Base-by-base conservation (phyloP, 148 eudicot genomes). In the Amaranthus palmeri region DNA sequence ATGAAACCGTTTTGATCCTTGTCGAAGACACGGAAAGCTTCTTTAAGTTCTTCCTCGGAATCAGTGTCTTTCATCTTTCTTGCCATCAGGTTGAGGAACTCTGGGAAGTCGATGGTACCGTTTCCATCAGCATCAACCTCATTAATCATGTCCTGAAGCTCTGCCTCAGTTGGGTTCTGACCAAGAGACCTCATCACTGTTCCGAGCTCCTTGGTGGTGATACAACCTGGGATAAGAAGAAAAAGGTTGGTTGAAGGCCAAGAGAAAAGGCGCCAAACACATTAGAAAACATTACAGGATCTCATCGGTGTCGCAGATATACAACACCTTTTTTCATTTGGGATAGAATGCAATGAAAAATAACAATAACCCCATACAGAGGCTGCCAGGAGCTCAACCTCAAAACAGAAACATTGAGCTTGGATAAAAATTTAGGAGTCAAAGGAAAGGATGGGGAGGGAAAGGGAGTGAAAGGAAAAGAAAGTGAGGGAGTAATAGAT, bases 151-250 rank as follows among this genome's bases (percentile, higher is more conserved):
- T 86, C 89, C 68, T 88, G 93, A 11, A 89, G 89, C 86, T 89
- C 93, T 12, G 93, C 93, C 81, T 89, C 93, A 1, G 93, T 89
- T 6, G 93, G 93, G 76, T 89, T 89, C 80, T 89, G 93, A 13
- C 93, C 93, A 25, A 89, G 77, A 11, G 93, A 89, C 79, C 93
- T 89, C 93, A 89, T 89, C 62, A 89, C 93, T 4, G 93, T 89
- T 57, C 93, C 93, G 46, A 89, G 93, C 86, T 89, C 93, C 89
- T 89, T 89, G 68, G 93, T 89, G 40, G 93, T 89, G 72, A 89
- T 89, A 79, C 93, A 89, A 41, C 93, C 93, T 89, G 79, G 10
- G 59, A 56, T 56, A 66, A 41, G 11, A 0, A 61, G 13, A 12
- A 59, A 41, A 70, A n/a, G 17, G 65, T 73, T 41, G 63, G 57